These are phyloP conservation scores for Omphalea diandra DNA, from an alignment of 441 rosid genomes.

Conservation along the genomic window DNA sequence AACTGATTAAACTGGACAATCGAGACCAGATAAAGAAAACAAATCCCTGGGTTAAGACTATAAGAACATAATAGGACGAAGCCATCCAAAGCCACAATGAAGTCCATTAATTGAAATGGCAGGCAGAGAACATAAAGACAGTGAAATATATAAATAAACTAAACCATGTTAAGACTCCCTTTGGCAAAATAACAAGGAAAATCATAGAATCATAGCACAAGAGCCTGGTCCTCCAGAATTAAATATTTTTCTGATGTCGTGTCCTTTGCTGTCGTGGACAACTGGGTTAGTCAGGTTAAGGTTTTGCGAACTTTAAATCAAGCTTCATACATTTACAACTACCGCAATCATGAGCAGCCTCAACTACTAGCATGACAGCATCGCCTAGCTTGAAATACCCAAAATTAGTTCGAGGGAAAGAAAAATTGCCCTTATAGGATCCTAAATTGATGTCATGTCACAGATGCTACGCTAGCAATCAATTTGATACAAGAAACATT, in stretches of 20 bases:
- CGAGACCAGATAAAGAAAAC: background rate
- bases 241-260: background rate
- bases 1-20: background rate
- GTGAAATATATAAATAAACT: background rate
- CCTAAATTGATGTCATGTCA: too few species aligned
- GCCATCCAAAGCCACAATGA: background rate
- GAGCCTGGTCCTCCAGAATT: background rate
- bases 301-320: slow-evolving; percentile 1
- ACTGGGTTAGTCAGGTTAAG: background rate
- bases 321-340: background rate
- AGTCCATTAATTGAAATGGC: background rate
- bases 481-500: slow-evolving; percentile 15
- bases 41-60: background rate
- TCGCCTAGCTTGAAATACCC: background rate
- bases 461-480: background rate
- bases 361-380: background rate
- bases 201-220: background rate
- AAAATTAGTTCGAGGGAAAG: background rate
- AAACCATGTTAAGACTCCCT: background rate
- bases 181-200: background rate
- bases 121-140: background rate
- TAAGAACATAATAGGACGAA: background rate
- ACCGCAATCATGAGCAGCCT: background rate
- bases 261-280: background rate
- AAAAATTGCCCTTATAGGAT: too few species aligned